Percentiles rank a stretch among this genome's conserved stretches.
Conservation (phyloP, 192 early-diverging fungal species). For the Phycomyces blakesleeanus region DNA sequence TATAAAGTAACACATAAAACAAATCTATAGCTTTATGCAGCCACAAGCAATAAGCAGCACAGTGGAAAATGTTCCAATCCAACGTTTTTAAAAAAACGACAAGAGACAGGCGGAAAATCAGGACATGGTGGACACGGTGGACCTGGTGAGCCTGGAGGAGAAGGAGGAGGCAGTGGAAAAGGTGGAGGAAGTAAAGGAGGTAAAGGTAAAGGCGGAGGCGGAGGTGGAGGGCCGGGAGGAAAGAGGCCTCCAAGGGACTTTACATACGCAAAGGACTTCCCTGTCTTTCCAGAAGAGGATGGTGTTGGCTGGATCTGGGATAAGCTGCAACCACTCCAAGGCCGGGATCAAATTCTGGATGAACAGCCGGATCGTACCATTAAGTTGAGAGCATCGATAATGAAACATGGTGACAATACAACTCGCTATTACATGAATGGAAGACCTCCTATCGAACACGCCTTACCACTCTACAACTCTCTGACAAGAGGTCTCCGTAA, state of each 20-base stretch:
- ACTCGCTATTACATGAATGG: constrained; percentile 17
- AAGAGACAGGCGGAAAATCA: not conserved
- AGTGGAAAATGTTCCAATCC: not conserved
- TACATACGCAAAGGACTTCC: not conserved
- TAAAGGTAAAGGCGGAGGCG: no score
- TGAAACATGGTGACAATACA: constrained; percentile 4
- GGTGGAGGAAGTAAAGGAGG: no score
- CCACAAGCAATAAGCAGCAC: no score
- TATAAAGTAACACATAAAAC: no score
- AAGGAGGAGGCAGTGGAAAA: no score
- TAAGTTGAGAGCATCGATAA: not conserved
- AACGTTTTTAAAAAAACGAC: not conserved
- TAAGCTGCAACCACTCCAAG: not conserved
- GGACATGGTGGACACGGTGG: no score
- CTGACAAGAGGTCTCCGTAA: not conserved
- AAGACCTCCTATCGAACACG: constrained; percentile 3
- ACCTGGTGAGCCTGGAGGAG: no score
- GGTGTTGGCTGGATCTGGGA: constrained; percentile 14
- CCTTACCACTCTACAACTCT: not conserved
- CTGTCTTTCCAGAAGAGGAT: constrained; percentile 7
- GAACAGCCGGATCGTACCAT: constrained; percentile 10
- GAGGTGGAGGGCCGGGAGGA: no score
- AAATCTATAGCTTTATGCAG: no score
- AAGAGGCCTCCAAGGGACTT: no score
- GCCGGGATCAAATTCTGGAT: constrained; percentile 9